phyloP scores from a whole-genome alignment of 495 filamentous ascomycete genomes.

The Penicillium subrubescens region DNA sequence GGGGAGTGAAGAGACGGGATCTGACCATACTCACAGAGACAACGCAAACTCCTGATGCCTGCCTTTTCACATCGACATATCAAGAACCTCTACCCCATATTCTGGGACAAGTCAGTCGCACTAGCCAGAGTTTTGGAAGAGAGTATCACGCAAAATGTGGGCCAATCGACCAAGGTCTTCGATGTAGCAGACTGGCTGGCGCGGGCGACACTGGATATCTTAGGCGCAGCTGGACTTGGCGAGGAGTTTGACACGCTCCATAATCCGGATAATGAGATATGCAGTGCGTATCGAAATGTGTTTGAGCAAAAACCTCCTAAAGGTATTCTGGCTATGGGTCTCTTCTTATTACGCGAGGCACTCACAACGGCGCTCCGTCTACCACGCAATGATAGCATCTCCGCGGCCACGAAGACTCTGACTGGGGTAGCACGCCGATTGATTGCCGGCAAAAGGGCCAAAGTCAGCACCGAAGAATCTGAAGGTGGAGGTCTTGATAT shows the following conservation, averaged over 20 bases:
- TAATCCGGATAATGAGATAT: constrained; percentile 57
- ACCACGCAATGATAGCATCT: constrained; percentile 3
- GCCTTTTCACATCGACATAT: constrained; percentile 72
- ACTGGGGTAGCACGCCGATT: constrained; percentile 2
- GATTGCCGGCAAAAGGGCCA: constrained; percentile 1
- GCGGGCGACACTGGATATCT: constrained; percentile 74
- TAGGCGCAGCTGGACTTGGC: constrained; percentile 72
- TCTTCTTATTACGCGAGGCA: neutral
- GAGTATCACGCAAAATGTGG: constrained; percentile 21
- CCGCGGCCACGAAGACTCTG: neutral
- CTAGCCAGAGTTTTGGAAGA: neutral
- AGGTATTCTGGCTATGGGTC: neutral
- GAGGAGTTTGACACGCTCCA: constrained; percentile 69
- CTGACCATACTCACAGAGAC: constrained; percentile 26
- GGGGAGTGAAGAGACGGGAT: neutral
- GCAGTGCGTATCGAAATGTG: constrained; percentile 20
- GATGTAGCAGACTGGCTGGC: constrained; percentile 33
- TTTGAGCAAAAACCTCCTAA: constrained; percentile 5
- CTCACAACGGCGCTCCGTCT: neutral
- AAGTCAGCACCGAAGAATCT: neutral
- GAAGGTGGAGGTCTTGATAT: constrained; percentile 54
- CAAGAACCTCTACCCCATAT: constrained; percentile 70
- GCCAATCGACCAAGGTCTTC: constrained; percentile 8
- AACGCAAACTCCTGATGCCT: constrained; percentile 67
- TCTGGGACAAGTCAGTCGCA: constrained; percentile 59